Percentiles rank a stretch among this genome's conserved stretches.
Conservation (phyloP, 345 rosid species). For the Cochlearia excelsa region DNA sequence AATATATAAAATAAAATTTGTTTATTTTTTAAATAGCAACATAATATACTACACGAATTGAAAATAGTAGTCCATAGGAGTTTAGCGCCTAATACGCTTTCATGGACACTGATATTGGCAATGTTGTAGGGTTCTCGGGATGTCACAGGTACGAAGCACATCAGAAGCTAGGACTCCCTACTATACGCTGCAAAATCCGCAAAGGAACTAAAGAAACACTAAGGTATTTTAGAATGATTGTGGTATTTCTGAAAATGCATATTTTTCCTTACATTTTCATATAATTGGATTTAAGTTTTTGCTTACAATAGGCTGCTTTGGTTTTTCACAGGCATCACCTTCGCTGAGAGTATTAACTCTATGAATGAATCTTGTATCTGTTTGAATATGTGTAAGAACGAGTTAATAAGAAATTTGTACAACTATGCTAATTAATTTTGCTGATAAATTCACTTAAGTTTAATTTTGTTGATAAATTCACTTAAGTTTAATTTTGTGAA, state of each 20-base stretch:
- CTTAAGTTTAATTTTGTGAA: too few species aligned
- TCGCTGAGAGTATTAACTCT: slow-evolving; percentile 41
- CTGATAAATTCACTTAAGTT: too few species aligned
- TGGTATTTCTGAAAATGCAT: not conserved
- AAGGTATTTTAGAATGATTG: slow-evolving; percentile 37
- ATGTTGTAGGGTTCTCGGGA: slow-evolving; percentile 72
- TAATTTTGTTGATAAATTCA: too few species aligned
- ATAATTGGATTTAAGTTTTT: not conserved
- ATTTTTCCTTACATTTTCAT: not conserved
- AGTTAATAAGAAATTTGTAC: slow-evolving; percentile 3
- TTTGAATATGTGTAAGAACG: not conserved
- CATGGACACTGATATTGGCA: too few species aligned
- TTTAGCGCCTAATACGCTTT: too few species aligned
- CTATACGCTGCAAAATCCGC: slow-evolving; percentile 82
- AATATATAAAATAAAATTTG: too few species aligned
- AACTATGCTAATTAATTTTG: not conserved
- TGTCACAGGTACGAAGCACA: slow-evolving; percentile 94
- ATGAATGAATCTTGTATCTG: not conserved
- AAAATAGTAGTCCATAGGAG: too few species aligned
- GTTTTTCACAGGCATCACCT: slow-evolving; percentile 77
- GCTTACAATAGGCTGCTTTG: slow-evolving; percentile 8
- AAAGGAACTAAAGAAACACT: slow-evolving; percentile 87
- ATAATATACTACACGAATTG: too few species aligned
- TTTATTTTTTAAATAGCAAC: too few species aligned
- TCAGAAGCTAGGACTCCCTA: slow-evolving; percentile 78